Conservation (phyloP, 768 basidiomycete species). For the Mycena epipterygia region DNA sequence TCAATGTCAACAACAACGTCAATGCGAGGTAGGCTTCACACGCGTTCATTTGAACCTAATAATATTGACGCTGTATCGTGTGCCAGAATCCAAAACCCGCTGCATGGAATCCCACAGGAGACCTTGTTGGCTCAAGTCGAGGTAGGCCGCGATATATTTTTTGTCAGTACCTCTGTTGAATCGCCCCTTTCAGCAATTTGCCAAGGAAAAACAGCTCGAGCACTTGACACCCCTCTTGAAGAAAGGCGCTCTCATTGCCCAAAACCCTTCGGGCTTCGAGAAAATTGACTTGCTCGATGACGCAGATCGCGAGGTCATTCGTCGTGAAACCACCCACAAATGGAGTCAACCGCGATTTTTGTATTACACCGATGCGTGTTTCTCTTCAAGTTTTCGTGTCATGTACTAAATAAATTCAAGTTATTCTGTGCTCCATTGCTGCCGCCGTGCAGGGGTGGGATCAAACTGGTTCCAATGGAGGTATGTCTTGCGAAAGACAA, state of each 20-base stretch:
- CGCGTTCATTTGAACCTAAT: not conserved
- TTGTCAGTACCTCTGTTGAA: too few species aligned
- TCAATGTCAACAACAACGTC: constrained; percentile 55
- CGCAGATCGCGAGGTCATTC: constrained; percentile 52
- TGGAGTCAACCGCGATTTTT: too few species aligned
- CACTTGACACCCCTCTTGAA: constrained; percentile 63
- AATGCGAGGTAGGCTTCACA: constrained; percentile 51
- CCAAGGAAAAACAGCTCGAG: constrained; percentile 59
- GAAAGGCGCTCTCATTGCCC: constrained; percentile 83
- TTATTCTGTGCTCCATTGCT: constrained; percentile 28
- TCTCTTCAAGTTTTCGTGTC: not conserved
- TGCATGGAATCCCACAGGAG: constrained; percentile 66
- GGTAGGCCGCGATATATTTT: too few species aligned
- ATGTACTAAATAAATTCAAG: not conserved
- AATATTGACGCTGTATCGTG: too few species aligned
- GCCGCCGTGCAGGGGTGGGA: constrained; percentile 54
- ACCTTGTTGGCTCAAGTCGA: constrained; percentile 73
- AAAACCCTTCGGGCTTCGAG: constrained; percentile 69
- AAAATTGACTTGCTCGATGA: constrained; percentile 52
- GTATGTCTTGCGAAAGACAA: too few species aligned
- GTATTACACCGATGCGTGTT: too few species aligned
- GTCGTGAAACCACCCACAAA: constrained; percentile 57
- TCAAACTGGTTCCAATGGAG: constrained; percentile 71
- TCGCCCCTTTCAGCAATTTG: too few species aligned
- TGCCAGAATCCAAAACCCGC: constrained; percentile 24